These are phyloP conservation scores for Liriodendron chinense DNA, from an alignment of 164 flowering plant species.

Conservation along the genomic window DNA sequence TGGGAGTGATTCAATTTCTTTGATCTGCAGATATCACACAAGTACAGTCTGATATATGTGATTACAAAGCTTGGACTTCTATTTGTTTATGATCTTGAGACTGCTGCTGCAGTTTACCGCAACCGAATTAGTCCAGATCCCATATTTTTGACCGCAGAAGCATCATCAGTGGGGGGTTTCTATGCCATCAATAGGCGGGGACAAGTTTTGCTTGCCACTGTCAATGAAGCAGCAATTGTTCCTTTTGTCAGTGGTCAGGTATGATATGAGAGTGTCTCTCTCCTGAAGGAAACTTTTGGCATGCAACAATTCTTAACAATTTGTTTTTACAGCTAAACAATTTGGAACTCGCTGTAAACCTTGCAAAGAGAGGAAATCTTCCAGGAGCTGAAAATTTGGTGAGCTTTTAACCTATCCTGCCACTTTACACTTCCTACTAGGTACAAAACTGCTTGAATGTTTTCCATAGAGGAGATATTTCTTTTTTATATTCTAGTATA, in stretches of 20 bases:
- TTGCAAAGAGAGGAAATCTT: slow-evolving; percentile 97
- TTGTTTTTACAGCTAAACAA: slow-evolving; percentile 15
- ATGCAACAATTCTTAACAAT: background rate
- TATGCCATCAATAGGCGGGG: slow-evolving; percentile 95
- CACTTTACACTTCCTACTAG: background rate
- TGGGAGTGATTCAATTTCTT: background rate
- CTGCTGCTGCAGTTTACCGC: slow-evolving; percentile 90
- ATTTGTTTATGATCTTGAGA: slow-evolving; percentile 93
- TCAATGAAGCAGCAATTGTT: slow-evolving; percentile 11
- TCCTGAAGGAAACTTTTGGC: background rate
- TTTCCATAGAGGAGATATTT: background rate
- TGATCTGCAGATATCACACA: slow-evolving; percentile 78
- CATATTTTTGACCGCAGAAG: slow-evolving; percentile 89
- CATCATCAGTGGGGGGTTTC: slow-evolving; percentile 87
- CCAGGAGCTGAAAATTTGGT: slow-evolving; percentile 50
- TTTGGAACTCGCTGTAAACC: slow-evolving; percentile 83
- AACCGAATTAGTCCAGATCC: slow-evolving; percentile 98
- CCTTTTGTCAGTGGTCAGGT: slow-evolving; percentile 17
- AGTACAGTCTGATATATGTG: slow-evolving; percentile 78
- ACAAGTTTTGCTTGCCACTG: slow-evolving; percentile 85
- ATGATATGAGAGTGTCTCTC: background rate
- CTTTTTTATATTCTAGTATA: background rate
- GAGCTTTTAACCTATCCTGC: background rate
- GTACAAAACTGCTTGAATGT: background rate
- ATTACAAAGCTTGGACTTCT: slow-evolving; percentile 95